Base-by-base conservation (phyloP, 1,139 yeast species). In the Pneumocystis oryctolagi region DNA sequence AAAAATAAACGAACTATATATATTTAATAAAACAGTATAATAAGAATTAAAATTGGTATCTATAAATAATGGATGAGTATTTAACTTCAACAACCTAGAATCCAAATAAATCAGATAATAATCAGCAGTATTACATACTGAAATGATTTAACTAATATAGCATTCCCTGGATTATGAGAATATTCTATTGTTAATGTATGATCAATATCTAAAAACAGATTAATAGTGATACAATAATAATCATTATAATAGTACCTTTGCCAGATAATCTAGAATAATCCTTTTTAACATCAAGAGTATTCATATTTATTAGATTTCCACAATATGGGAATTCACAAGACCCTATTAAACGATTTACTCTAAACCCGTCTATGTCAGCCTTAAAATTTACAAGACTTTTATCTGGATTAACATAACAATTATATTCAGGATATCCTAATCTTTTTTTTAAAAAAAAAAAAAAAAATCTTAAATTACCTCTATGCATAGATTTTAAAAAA, bases 371-470 rank as follows among this genome's bases (percentile, higher is more conserved):
- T 12, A 61, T 35, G 4, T 39, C 18, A 2, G 60, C 37, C 3
- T 64, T 66, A 59, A 74, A 71, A 63, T 72, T 77, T 5, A 71
- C 70, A 3, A 71, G 66, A 0, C 87, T 81, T 69, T 89, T 90
- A 9, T 74, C 73, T 6, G 75, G 73, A 66, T 88, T 88, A 5
- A 84, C 77, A 20, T 67, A 71, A 0, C 88, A 84, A 2, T 90
- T 90, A 71, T 81, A 85, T 0, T 77, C 77, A 0, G 74, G 71
- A 60, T 85, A 79, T 0, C 79, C 79, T 1, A 39, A n/a, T 9
- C 37, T 60, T 56, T 63, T 58, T 62, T 20, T 30, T 18, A 18
- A 59, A 34, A 62, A 60, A 25, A 20, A 40, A 18, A 32, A 47
- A 35, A 20, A 56, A n/a, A 14, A 5, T 9, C 3, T 25, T 2